Evolutionary conservation across 169 alveolate genomes (phyloP).

Genomic region (Plasmodium adleri): DNA sequence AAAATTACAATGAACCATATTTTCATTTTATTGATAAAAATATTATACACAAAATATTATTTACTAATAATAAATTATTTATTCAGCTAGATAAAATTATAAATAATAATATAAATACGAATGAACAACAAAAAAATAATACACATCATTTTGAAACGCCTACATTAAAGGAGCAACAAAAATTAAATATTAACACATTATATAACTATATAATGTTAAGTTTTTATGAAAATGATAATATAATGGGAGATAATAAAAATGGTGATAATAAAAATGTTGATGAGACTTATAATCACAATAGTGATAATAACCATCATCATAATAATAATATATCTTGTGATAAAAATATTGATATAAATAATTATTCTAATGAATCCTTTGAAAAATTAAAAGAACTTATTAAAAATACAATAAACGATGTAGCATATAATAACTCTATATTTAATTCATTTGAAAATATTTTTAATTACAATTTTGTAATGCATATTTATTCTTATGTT

Average conservation of each 20-base stretch:
- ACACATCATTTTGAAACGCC: too few species aligned
- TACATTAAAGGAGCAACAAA: too few species aligned
- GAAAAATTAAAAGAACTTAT: too few species aligned
- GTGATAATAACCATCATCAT: background rate
- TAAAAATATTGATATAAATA: background rate
- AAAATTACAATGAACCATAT: background rate
- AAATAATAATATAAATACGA: background rate
- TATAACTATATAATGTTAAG: background rate
- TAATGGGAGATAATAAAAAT: background rate
- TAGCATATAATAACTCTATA: background rate
- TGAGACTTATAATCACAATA: background rate
- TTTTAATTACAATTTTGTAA: conserved; percentile 49
- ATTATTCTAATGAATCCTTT: background rate
- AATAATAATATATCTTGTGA: background rate
- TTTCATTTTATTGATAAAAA: conserved; percentile 52
- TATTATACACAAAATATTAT: conserved; percentile 40
- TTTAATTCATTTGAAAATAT: conserved; percentile 30
- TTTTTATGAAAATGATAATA: background rate
- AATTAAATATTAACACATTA: background rate
- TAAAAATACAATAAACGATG: too few species aligned
- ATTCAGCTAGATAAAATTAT: background rate
- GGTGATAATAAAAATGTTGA: background rate
- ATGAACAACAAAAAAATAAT: background rate
- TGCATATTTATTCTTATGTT: conserved; percentile 59
- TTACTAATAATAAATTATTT: conserved; percentile 41